phyloP scores from a whole-genome alignment of 2,329 filamentous ascomycete genomes.

The Podosphaera leucotricha region DNA sequence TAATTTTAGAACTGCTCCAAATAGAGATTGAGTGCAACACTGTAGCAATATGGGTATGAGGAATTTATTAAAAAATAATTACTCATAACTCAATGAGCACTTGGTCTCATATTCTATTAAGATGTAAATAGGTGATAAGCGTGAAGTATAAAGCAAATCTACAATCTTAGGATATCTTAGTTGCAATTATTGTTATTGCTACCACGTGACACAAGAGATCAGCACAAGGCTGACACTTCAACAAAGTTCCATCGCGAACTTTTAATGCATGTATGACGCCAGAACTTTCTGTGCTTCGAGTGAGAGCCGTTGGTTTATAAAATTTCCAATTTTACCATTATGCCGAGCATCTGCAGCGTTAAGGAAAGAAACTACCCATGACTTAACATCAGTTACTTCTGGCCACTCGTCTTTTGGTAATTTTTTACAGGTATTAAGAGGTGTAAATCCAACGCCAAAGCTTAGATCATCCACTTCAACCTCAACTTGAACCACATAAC shows the following conservation, averaged over 20 bases:
- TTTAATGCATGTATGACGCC: conserved; percentile 22
- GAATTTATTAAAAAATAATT: too few relatives aligned
- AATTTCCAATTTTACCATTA: conserved; percentile 43
- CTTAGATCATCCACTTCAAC: conserved; percentile 85
- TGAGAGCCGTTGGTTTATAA: conserved; percentile 47
- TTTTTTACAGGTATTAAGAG: conserved; percentile 71
- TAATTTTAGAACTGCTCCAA: too few relatives aligned
- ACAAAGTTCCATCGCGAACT: not conserved
- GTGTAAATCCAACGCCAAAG: conserved; percentile 86
- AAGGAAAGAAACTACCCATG: conserved; percentile 45
- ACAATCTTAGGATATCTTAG: too few relatives aligned
- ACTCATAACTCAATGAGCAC: too few relatives aligned
- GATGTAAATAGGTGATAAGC: too few relatives aligned
- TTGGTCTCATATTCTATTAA: too few relatives aligned
- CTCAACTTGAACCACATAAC: conserved; percentile 60
- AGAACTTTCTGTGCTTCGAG: conserved; percentile 29
- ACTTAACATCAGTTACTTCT: conserved; percentile 54
- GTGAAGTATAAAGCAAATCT: too few relatives aligned
- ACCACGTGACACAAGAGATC: too few relatives aligned
- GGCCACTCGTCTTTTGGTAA: conserved; percentile 59
- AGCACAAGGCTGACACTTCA: too few relatives aligned
- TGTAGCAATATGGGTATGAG: too few relatives aligned
- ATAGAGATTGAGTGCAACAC: too few relatives aligned
- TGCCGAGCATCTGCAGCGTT: conserved; percentile 54
- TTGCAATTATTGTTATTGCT: too few relatives aligned